Base-by-base conservation (phyloP, 2,329 filamentous ascomycete genomes). In the Cyanodermella asteris region DNA sequence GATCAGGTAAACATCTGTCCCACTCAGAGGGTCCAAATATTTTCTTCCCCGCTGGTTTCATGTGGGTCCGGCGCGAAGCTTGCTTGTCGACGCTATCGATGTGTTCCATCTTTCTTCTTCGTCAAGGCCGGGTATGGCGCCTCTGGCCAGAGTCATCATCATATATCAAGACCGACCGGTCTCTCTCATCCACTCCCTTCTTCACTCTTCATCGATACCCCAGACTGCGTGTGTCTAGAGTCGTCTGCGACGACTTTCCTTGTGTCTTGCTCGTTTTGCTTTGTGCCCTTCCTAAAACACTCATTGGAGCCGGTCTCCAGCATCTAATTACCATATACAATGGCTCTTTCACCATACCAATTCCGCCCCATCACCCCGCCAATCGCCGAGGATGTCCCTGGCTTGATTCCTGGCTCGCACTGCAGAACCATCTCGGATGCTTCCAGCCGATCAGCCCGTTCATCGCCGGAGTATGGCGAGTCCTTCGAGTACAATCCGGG, bases 401-500 rank as follows among this genome's bases (percentile, higher is more conserved):
- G 46, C 29, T 38, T 38, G 25, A 34, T 37, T 25, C 37, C 36
- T 15, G 42, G 38, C 18, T 34, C 35, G 35, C 68, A 76, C 45
- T 57, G 54, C 44, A 66, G 68, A 42, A 65, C 64, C 40, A 58
- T 61, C 30, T 76, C 72, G 35, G 64, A 68, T 39, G 60, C 62
- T 25, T 75, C 73, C 33, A 51, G 66, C 40, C 73, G 49, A 34
- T 55, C 49, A 36, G 57, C 70, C 54, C 61, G 73, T 45, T 77
- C 72, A 22, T 65, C 64, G 17, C 64, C 64, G 21, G n/a, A n/a
- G n/a, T n/a, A n/a, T n/a, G n/a, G n/a, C n/a, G 73, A 74, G 44
- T 75, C 74, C 21, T 56, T 68, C 38, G 60, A 64, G 51, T 75
- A 72, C 12, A 58, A 63, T 36, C 57, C 66, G 38, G 73, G 70